Conservation (phyloP, 306 rosid genomes). For the Abrus pulchellus region DNA sequence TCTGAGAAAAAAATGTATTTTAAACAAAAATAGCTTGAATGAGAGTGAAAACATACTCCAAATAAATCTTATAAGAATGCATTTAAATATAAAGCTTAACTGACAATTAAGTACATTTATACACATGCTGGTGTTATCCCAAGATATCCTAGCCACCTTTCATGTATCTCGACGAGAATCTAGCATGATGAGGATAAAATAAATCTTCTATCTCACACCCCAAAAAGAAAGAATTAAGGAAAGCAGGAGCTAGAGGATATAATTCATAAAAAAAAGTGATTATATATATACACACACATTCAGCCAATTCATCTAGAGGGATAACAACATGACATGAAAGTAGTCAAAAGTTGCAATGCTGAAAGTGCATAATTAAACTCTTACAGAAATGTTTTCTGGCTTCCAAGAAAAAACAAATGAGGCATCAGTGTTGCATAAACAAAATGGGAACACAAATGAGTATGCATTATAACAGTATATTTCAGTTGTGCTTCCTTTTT, state of each 20-base stretch:
- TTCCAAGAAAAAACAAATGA: slow-evolving; percentile 41
- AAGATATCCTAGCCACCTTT: slow-evolving; percentile 39
- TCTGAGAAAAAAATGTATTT: no score
- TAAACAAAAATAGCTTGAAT: no score
- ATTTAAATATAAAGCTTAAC: background rate
- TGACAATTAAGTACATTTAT: background rate
- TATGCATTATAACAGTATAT: slow-evolving; percentile 45
- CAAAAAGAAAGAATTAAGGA: slow-evolving; percentile 22
- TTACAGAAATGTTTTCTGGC: slow-evolving; percentile 53
- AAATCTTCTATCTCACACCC: slow-evolving; percentile 38
- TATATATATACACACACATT: background rate
- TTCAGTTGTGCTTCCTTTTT: slow-evolving; percentile 53
- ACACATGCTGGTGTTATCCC: background rate
- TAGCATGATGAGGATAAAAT: slow-evolving; percentile 22
- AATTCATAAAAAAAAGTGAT: background rate
- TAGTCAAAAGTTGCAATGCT: slow-evolving; percentile 47
- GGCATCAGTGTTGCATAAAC: slow-evolving; percentile 39
- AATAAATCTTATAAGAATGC: background rate
- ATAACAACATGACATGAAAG: slow-evolving; percentile 45
- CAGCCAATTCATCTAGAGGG: background rate
- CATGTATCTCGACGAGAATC: slow-evolving; percentile 47
- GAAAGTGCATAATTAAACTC: slow-evolving; percentile 55
- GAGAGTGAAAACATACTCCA: no score
- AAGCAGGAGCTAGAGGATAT: slow-evolving; percentile 28
- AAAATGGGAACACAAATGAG: slow-evolving; percentile 55